These are phyloP conservation scores for Cutaneotrichosporon cavernicola DNA, from an alignment of 1,284 basidiomycete genomes.

Conservation along the genomic window DNA sequence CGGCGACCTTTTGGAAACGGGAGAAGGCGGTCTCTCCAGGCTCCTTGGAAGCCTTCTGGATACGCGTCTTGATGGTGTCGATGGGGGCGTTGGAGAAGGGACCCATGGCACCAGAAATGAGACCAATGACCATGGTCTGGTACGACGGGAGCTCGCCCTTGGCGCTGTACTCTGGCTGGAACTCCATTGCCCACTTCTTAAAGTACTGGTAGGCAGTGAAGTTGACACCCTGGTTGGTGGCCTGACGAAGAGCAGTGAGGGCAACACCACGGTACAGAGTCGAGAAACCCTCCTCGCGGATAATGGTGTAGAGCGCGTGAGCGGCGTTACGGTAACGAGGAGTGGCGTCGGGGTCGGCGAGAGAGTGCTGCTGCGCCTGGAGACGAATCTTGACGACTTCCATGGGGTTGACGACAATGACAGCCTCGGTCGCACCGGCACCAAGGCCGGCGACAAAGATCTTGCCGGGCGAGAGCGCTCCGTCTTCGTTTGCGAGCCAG, in stretches of 20 bases:
- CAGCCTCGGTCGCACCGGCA: constrained; percentile 91
- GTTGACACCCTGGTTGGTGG: constrained; percentile 98
- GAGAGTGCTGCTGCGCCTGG: constrained; percentile 96
- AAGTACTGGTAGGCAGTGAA: constrained; percentile 98
- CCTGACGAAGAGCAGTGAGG: constrained; percentile 91
- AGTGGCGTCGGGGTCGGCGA: constrained; percentile 90
- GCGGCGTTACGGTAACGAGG: constrained; percentile 96
- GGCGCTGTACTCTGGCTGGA: constrained; percentile 70
- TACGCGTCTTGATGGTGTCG: constrained; percentile 89
- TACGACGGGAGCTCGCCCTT: constrained; percentile 71
- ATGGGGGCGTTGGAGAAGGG: constrained; percentile 97
- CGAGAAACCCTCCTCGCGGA: constrained; percentile 83
- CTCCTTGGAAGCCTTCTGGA: constrained; percentile 76
- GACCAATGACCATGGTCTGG: constrained; percentile 89
- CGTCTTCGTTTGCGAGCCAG: constrained; percentile 60
- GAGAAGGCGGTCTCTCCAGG: constrained; percentile 72
- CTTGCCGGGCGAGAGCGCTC: constrained; percentile 36
- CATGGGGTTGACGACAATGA: constrained; percentile 96
- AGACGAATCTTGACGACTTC: constrained; percentile 99
- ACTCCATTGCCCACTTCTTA: constrained; percentile 73
- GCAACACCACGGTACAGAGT: constrained; percentile 91
- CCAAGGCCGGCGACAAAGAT: constrained; percentile 79
- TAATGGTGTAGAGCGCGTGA: constrained; percentile 92
- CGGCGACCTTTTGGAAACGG: constrained; percentile 73
- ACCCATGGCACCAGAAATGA: constrained; percentile 95